phyloP scores from a whole-genome alignment of 225 moss, liverwort and hornwort genomes.

The Polytrichum formosum region DNA sequence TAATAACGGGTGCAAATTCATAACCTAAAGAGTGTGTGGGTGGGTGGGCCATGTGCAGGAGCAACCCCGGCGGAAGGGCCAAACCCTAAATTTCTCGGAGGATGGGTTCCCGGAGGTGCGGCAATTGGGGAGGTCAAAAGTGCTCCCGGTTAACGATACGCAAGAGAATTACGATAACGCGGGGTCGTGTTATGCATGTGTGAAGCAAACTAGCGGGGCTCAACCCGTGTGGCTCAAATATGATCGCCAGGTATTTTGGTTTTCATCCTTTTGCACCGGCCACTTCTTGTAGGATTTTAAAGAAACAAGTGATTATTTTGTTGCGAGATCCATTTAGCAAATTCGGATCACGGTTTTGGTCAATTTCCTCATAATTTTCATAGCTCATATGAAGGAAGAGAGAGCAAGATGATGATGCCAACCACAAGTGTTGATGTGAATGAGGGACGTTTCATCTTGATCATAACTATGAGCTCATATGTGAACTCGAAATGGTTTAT shows the following conservation, averaged over 20 bases:
- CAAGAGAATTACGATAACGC: slow-evolving; percentile 88
- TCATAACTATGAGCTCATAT: no score
- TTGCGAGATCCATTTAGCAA: no score
- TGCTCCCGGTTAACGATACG: slow-evolving; percentile 54
- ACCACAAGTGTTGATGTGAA: no score
- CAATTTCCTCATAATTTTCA: no score
- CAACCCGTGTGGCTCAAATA: slow-evolving; percentile 87
- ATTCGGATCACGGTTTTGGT: no score
- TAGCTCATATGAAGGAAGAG: no score
- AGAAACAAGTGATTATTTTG: no score
- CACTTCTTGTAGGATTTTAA: no score
- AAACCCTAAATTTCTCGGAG: slow-evolving; percentile 74
- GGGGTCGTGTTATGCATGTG: slow-evolving; percentile 80
- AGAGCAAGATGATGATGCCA: no score
- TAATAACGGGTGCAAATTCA: not conserved
- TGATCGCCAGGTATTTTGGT: slow-evolving; percentile 46
- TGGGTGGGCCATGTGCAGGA: slow-evolving; percentile 38
- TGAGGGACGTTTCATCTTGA: no score
- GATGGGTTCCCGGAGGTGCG: slow-evolving; percentile 78
- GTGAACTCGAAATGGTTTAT: no score
- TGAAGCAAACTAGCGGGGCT: slow-evolving; percentile 62
- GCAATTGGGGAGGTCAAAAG: slow-evolving; percentile 51
- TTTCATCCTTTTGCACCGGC: no score
- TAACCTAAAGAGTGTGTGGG: not conserved
- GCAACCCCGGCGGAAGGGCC: slow-evolving; percentile 72